Evolutionary conservation across 2,329 filamentous ascomycete species (phyloP), one percentile per base, ranked within the genome.

Genomic region (Geosmithia flava): DNA sequence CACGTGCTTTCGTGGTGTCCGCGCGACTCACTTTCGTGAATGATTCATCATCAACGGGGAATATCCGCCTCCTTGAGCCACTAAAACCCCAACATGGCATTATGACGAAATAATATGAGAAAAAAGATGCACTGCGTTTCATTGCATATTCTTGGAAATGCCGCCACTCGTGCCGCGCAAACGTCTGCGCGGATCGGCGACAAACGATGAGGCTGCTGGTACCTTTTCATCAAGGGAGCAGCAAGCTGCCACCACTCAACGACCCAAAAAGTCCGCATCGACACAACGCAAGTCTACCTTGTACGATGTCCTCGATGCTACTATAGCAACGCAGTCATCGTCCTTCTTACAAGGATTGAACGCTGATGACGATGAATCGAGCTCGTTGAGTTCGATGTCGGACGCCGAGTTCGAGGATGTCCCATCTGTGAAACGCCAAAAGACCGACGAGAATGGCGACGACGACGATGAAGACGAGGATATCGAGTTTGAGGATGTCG

Each of bases 101-200:
- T 13, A 37, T 37, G 33, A 7, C 15, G 33, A 37, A 37, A 13
- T 37, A 16, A 37, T 3, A 3, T 33, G 20, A 17, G 23, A 39
- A 27, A 17, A 30, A 23, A 42, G 15, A 56, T 56, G 55, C 50
- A 41, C 44, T 19, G 27, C 42, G n/a, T 43, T 13, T 30, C 43
- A 27, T 20, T 30, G 13, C 6, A 3, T 13, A 15, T 44, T 43
- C 48, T 46, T 50, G 20, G 60, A 45, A 41, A 88, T 88, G 83
- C 81, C 84, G 57, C 83, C 84, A 20, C 68, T 76, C 53, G 71
- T 86, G 16, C 72, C 81, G 45, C 79, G 81, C 55, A 89, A 88
- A 66, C 76, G 81, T 51, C 56, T 79, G 54, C 76, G 73, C 51
- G 75, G 59, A 17, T 62, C 72, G 0, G 56, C 56, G 19, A 58